Evolutionary conservation across 1,284 basidiomycete genomes (phyloP).

Genomic region (Athelia psychrophila): DNA sequence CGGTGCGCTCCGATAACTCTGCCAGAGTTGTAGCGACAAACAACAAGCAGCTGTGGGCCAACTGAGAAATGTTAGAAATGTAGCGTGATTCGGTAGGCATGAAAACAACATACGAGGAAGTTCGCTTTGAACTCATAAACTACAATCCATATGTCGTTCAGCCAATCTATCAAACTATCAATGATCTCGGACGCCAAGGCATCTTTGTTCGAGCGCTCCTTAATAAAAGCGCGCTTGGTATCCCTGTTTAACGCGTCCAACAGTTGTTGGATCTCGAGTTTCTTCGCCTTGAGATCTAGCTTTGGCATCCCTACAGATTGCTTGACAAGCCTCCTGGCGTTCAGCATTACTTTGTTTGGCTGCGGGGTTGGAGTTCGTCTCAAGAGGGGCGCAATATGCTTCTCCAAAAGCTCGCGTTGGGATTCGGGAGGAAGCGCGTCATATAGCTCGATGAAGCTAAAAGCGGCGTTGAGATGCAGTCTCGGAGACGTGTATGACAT

Average conservation of each 20-base stretch:
- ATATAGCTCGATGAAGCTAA: conserved; percentile 39
- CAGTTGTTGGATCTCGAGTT: conserved; percentile 46
- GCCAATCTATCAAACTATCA: conserved; percentile 51
- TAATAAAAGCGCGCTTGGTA: conserved; percentile 46
- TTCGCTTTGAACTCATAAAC: conserved; percentile 54
- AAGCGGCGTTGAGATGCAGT: conserved; percentile 40
- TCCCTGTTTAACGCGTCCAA: conserved; percentile 50
- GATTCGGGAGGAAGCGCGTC: conserved; percentile 41
- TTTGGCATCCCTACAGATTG: conserved; percentile 39
- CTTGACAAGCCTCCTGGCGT: conserved; percentile 31
- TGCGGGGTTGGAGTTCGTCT: conserved; percentile 30
- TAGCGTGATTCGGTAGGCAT: too few species aligned
- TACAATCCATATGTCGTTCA: conserved; percentile 57
- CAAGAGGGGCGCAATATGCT: conserved; percentile 40
- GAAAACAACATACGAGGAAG: conserved; percentile 22
- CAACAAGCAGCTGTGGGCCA: conserved; percentile 55
- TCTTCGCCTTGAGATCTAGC: conserved; percentile 50
- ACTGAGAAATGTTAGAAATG: conserved; percentile 1
- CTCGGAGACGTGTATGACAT: conserved; percentile 24
- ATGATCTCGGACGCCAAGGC: conserved; percentile 54
- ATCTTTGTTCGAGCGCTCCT: conserved; percentile 46
- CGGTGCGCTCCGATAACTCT: conserved; percentile 40
- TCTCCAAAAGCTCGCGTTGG: conserved; percentile 38
- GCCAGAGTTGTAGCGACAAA: conserved; percentile 43
- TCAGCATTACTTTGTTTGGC: conserved; percentile 29